These are phyloP conservation scores for Seiridium unicorne DNA, from an alignment of 2,329 filamentous ascomycete genomes.

Conservation along the genomic window DNA sequence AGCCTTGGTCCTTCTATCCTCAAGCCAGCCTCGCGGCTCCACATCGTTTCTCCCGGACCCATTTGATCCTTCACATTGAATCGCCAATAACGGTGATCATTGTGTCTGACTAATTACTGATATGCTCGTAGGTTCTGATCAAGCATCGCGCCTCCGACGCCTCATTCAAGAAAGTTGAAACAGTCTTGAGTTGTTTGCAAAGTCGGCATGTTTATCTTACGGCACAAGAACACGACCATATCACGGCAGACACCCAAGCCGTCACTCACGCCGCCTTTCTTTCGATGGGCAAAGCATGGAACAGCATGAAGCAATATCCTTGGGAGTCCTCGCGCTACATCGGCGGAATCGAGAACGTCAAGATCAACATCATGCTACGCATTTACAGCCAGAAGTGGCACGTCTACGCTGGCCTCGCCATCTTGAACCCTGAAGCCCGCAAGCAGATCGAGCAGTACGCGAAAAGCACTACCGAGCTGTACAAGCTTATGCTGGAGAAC, in stretches of 20 bases:
- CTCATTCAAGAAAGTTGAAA: slow-evolving; percentile 75
- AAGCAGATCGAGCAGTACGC: slow-evolving; percentile 95
- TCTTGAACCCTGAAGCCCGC: slow-evolving; percentile 90
- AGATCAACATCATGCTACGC: slow-evolving; percentile 95
- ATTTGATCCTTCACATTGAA: not conserved
- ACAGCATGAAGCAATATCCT: slow-evolving; percentile 90
- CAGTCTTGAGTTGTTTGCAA: slow-evolving; percentile 76
- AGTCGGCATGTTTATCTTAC: slow-evolving; percentile 88
- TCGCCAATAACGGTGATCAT: not conserved
- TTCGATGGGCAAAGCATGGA: slow-evolving; percentile 97
- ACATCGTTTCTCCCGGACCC: no score
- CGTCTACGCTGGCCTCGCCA: slow-evolving; percentile 95
- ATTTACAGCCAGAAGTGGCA: slow-evolving; percentile 99
- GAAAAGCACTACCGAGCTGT: slow-evolving; percentile 85
- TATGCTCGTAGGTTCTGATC: slow-evolving; percentile 66
- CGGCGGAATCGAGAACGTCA: slow-evolving; percentile 97
- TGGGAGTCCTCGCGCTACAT: slow-evolving; percentile 97
- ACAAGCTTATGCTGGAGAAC: slow-evolving; percentile 94
- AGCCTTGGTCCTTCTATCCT: no score
- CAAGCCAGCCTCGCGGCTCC: no score
- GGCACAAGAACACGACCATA: slow-evolving; percentile 86
- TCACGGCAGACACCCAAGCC: slow-evolving; percentile 96
- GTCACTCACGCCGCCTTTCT: slow-evolving; percentile 97
- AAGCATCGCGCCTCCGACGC: slow-evolving; percentile 82
- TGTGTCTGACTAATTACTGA: not conserved